Evolutionary conservation across 345 rosid species (phyloP).

Genomic region (Eutrema yunnanense): DNA sequence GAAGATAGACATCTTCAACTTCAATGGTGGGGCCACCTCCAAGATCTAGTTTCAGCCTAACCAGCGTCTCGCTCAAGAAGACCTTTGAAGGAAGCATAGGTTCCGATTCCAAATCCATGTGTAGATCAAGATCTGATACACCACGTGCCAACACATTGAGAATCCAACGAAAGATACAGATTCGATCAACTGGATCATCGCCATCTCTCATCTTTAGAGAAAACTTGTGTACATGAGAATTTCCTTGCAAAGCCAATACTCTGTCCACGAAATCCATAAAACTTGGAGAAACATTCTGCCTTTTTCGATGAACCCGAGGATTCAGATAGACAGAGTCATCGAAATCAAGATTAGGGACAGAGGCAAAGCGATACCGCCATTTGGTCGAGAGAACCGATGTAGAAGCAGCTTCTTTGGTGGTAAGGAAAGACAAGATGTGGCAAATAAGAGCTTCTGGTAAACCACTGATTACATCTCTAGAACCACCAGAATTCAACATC

Average conservation of each 20-base stretch:
- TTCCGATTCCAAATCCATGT: not conserved
- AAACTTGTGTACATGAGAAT: not conserved
- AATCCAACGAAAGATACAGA: not conserved
- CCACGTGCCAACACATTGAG: not conserved
- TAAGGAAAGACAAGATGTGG: slow-evolving; percentile 3
- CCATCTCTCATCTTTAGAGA: not conserved
- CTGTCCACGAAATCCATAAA: slow-evolving; percentile 6
- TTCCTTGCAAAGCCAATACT: not conserved
- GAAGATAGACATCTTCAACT: not conserved
- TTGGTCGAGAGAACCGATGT: not conserved
- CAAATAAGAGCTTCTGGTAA: not conserved
- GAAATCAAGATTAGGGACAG: not conserved
- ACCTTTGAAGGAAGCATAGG: not conserved
- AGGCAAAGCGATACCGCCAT: slow-evolving; percentile 1
- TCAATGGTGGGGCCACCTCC: not conserved
- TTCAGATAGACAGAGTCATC: not conserved
- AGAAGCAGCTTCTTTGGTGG: not conserved
- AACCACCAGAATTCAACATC: not conserved
- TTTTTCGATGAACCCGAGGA: not conserved
- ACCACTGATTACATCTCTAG: not conserved
- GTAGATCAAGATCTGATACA: not conserved
- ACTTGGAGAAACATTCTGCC: not conserved
- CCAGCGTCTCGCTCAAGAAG: not conserved
- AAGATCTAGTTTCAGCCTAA: not conserved
- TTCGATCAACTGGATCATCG: not conserved